Percentiles rank a stretch among this genome's conserved stretches.
Evolutionary conservation across 257 asterid species (phyloP).

Genomic region (Primulina huaijiensis): DNA sequence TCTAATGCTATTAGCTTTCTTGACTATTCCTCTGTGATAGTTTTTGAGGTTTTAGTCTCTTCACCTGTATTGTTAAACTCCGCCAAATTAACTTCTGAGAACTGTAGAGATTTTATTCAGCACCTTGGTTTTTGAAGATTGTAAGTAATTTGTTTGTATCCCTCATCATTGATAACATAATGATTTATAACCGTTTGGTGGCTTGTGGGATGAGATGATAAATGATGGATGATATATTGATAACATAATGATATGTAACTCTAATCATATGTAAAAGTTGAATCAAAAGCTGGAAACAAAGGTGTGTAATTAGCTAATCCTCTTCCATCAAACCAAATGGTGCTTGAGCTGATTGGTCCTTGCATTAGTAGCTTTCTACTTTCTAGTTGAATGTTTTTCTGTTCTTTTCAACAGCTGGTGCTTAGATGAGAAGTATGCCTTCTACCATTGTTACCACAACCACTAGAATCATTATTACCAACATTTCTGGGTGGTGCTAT

Average conservation of each 20-base stretch:
- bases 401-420: background rate
- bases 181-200: too few species aligned
- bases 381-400: background rate
- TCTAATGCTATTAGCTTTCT: background rate
- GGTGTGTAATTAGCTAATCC: too few species aligned
- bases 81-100: background rate
- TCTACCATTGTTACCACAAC: background rate
- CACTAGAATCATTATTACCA: background rate
- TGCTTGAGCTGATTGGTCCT: constrained; percentile 1
- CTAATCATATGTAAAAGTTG: too few species aligned
- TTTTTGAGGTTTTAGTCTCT: background rate
- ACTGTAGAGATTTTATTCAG: background rate
- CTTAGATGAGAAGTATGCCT: background rate
- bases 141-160: background rate
- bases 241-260: too few species aligned
- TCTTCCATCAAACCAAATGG: too few species aligned
- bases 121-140: background rate
- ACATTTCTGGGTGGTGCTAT: background rate
- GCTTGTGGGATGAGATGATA: too few species aligned
- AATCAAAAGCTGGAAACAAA: too few species aligned
- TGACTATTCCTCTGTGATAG: background rate
- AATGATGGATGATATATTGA: too few species aligned
- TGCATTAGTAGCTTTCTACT: background rate
- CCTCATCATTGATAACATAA: background rate
- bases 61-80: background rate